These are phyloP conservation scores for Mycena kentingensis DNA, from an alignment of 768 basidiomycete species.

Conservation along the genomic window DNA sequence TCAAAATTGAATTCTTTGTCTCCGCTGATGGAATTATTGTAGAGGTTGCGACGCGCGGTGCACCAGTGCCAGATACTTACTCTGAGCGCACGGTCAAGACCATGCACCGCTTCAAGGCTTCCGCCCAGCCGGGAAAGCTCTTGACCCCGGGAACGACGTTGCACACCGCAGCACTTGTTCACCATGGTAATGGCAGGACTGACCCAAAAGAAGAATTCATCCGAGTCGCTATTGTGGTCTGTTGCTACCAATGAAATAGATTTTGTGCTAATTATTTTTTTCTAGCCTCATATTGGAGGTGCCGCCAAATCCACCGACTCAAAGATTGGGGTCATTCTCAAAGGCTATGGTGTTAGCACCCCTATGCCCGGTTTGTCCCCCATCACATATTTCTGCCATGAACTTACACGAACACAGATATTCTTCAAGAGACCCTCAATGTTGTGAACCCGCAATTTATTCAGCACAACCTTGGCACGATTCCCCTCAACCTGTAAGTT, in stretches of 20 bases:
- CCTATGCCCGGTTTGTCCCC: too few relatives aligned
- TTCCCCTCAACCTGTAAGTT: neutral
- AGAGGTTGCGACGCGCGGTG: neutral
- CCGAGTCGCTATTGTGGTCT: neutral
- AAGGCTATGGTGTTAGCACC: too few relatives aligned
- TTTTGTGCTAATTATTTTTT: neutral
- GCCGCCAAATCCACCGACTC: too few relatives aligned
- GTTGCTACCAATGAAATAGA: too few relatives aligned
- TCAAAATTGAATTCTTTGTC: neutral
- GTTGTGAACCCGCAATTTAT: neutral
- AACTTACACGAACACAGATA: too few relatives aligned
- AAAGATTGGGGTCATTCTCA: too few relatives aligned
- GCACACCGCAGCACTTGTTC: conserved; percentile 4
- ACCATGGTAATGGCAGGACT: neutral
- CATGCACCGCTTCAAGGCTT: neutral
- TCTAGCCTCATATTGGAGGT: too few relatives aligned
- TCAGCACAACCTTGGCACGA: neutral
- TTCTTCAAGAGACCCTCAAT: neutral
- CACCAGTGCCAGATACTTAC: neutral
- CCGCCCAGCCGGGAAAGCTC: too few relatives aligned
- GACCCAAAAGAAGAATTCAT: neutral
- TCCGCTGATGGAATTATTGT: neutral
- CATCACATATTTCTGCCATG: neutral
- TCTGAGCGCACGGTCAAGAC: neutral
- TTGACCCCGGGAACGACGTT: neutral